Percentiles rank a stretch among this genome's conserved stretches.
Evolutionary conservation across 805 yeast species (phyloP).

Genomic region (Starmerella asiatica): DNA sequence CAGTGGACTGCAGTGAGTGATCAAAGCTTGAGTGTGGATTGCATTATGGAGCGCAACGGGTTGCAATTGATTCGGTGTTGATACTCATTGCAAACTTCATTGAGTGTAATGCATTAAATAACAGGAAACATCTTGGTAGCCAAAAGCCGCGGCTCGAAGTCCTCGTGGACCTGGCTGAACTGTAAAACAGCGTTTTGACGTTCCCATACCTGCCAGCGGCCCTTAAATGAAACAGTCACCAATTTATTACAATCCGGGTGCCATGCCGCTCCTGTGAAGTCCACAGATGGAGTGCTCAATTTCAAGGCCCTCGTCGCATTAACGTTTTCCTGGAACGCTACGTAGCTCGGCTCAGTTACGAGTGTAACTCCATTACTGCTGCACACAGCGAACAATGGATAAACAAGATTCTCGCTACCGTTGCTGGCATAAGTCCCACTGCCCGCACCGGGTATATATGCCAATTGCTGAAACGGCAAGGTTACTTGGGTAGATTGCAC

Average conservation of each 20-base stretch:
- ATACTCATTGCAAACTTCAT: too few relatives aligned
- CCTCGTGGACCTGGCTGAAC: too few relatives aligned
- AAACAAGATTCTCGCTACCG: constrained; percentile 6
- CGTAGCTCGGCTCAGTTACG: constrained; percentile 8
- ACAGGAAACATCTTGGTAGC: constrained; percentile 8
- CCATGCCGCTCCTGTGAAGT: constrained; percentile 6
- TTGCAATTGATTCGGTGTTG: too few relatives aligned
- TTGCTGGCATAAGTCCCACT: too few relatives aligned
- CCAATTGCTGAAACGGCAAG: constrained; percentile 2
- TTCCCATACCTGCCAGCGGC: constrained; percentile 1
- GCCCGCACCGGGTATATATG: too few relatives aligned
- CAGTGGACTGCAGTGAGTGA: too few relatives aligned
- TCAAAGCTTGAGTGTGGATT: too few relatives aligned
- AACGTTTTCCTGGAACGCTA: not conserved
- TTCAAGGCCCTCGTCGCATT: constrained; percentile 3
- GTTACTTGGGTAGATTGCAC: not conserved
- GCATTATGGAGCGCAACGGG: too few relatives aligned
- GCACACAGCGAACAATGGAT: constrained; percentile 14
- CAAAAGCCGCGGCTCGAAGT: too few relatives aligned
- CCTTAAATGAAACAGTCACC: not conserved
- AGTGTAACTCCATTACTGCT: constrained; percentile 16
- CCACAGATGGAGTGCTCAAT: not conserved
- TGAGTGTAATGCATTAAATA: too few relatives aligned
- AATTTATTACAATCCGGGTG: constrained; percentile 7
- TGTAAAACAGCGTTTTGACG: not conserved